phyloP scores from a whole-genome alignment of 2,329 filamentous ascomycete genomes.

The Periconia sp. region DNA sequence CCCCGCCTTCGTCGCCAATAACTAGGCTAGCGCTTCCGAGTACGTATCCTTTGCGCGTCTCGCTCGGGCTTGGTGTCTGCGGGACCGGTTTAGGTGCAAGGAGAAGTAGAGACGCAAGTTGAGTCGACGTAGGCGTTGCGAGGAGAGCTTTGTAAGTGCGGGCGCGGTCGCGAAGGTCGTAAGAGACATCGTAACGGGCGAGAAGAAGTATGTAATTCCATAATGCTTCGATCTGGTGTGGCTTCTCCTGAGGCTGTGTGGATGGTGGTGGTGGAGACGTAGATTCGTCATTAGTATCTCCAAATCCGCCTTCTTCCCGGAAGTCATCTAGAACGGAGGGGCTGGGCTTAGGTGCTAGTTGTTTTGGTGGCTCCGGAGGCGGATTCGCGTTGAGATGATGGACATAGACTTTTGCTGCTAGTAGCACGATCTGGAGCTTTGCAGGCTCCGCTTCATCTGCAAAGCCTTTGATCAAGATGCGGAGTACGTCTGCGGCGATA shows the following conservation, averaged over 20 bases:
- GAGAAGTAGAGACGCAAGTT: constrained; percentile 88
- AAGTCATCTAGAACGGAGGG: constrained; percentile 32
- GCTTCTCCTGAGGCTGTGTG: constrained; percentile 44
- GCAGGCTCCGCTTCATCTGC: constrained; percentile 81
- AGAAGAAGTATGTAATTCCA: constrained; percentile 87
- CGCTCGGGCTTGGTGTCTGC: constrained; percentile 86
- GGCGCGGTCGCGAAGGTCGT: constrained; percentile 90
- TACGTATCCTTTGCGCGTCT: constrained; percentile 76
- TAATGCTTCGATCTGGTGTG: constrained; percentile 75
- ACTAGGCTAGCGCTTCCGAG: constrained; percentile 88
- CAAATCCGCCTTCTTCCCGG: constrained; percentile 44
- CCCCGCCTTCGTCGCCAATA: constrained; percentile 74
- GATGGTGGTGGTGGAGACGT: constrained; percentile 13
- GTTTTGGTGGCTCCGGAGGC: constrained; percentile 44
- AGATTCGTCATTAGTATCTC: constrained; percentile 29
- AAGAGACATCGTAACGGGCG: constrained; percentile 91
- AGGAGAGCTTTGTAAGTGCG: constrained; percentile 88
- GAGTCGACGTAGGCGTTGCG: constrained; percentile 72
- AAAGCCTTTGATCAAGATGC: constrained; percentile 87
- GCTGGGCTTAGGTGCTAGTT: constrained; percentile 31
- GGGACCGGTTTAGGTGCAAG: constrained; percentile 94
- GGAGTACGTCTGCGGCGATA: constrained; percentile 89
- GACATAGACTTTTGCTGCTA: constrained; percentile 96
- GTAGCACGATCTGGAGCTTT: constrained; percentile 87
- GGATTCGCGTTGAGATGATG: constrained; percentile 76